Evolutionary conservation across 164 flowering plant species (phyloP).

Genomic region (Sedum album): DNA sequence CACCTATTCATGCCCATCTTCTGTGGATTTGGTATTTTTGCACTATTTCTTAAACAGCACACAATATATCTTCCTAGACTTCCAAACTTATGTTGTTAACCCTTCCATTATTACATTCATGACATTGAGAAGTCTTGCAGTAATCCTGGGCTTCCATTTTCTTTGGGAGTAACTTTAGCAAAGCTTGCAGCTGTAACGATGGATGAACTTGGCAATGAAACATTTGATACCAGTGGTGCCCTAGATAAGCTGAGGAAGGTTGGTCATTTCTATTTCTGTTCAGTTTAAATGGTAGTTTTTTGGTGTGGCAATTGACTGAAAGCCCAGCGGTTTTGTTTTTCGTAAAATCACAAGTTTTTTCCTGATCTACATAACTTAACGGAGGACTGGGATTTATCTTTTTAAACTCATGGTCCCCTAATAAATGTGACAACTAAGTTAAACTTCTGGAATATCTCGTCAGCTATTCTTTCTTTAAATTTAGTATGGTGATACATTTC

Average conservation of each 20-base stretch:
- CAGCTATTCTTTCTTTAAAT: neutral
- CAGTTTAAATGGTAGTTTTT: neutral
- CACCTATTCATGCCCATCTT: neutral
- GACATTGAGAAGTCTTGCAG: constrained; percentile 29
- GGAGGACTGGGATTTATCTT: neutral
- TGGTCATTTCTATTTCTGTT: constrained; percentile 9
- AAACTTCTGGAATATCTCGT: neutral
- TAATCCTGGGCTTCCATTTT: constrained; percentile 86
- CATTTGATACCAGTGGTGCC: constrained; percentile 97
- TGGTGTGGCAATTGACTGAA: neutral
- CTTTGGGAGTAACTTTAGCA: constrained; percentile 79
- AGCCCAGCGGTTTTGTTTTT: neutral
- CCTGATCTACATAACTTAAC: neutral
- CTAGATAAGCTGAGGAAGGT: constrained; percentile 93
- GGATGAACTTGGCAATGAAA: constrained; percentile 96
- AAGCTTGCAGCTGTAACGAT: constrained; percentile 96
- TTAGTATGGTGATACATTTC: neutral
- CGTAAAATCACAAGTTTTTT: neutral
- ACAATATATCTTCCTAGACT: neutral
- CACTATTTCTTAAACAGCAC: neutral
- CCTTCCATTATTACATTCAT: neutral
- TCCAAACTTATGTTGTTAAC: constrained; percentile 3
- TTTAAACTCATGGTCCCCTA: neutral
- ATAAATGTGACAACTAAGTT: neutral
- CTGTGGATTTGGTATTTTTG: neutral